Base-by-base conservation (phyloP, 176 grass and related monocot species). In the Areca catechu region DNA sequence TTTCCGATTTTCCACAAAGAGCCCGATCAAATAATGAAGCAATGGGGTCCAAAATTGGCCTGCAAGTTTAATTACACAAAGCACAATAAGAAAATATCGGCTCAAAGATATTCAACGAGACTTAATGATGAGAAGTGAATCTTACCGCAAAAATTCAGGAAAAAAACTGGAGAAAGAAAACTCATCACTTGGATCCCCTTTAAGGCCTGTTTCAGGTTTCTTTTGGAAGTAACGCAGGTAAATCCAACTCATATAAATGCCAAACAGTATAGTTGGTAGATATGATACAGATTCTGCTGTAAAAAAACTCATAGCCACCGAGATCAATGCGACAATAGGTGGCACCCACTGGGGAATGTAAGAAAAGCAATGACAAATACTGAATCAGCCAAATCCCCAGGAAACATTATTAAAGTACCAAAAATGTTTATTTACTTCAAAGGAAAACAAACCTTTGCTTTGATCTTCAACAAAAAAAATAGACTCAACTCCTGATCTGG, bases 201-300 rank as follows among this genome's bases (percentile, higher is more conserved):
- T 92, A 57, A 98, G 73, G 43, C 87, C 78, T 48, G 84, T 92
- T 78, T 98, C 93, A 75, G 86, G 54, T 63, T 69, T 82, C 72
- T 49, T 98, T 88, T 98, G 93, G 56, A 98, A 98, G 79, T 92
- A 92, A 17, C 93, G 81, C 66, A 98, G 71, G 69, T 98, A 98
- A 75, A 88, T 88, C 93, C 93, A 98, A 68, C 93, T 92, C 75
- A 85, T 74, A 75, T 98, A 98, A 65, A 88, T 88, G 66, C 93
- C 93, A 85, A 83, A 98, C 58, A 98, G 23, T 72, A 98, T 43
- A 64, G 82, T 58, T 73, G 87, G 93, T 18, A 98, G 80, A 57
- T 83, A 92, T 49, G 87, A 82, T 55, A 98, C 70, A 58, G 82
- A 64, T 22, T 92, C 80, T 50, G 77, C 64, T 20, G 78, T 23